Percentiles rank a stretch among this genome's conserved stretches.
Evolutionary conservation across 1,284 basidiomycete species (phyloP).

Genomic region (Acaromyces ingoldii): DNA sequence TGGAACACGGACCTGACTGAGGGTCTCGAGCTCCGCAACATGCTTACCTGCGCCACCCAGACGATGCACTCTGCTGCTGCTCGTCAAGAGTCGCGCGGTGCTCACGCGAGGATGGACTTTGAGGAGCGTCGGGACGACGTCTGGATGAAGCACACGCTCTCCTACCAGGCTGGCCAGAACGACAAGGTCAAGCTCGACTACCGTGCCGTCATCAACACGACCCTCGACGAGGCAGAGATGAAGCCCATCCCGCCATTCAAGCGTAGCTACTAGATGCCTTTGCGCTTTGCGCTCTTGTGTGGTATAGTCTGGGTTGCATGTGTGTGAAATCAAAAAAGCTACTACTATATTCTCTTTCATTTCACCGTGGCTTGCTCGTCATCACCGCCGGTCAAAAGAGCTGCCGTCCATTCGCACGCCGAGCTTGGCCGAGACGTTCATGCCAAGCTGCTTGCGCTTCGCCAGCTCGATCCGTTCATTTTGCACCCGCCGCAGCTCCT

Average conservation of each 20-base stretch:
- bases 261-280: slow-evolving; percentile 23
- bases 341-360: too few species aligned
- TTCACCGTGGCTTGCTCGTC: too few species aligned
- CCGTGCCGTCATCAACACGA: slow-evolving; percentile 74
- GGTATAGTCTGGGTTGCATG: too few species aligned
- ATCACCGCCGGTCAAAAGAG: slow-evolving; percentile 8
- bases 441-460: slow-evolving; percentile 19
- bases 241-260: slow-evolving; percentile 55
- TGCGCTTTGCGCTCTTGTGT: too few species aligned
- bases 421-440: slow-evolving; percentile 6
- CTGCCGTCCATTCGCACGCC: slow-evolving; percentile 14
- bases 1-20: slow-evolving; percentile 87
- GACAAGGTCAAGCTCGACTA: slow-evolving; percentile 87
- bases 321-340: too few species aligned
- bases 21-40: slow-evolving; percentile 92
- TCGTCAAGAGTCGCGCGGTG: slow-evolving; percentile 93
- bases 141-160: slow-evolving; percentile 44
- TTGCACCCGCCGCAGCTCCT: slow-evolving; percentile 14
- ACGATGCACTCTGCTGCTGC: slow-evolving; percentile 92
- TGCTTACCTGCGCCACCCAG: slow-evolving; percentile 89
- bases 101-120: slow-evolving; percentile 94
- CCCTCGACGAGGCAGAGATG: slow-evolving; percentile 94
- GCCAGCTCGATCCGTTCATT: slow-evolving; percentile 16
- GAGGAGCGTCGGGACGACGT: slow-evolving; percentile 72
- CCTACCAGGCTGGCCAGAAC: slow-evolving; percentile 32